These are phyloP conservation scores for Maudiozyma turicensis DNA, from an alignment of 805 yeast species.

Conservation along the genomic window DNA sequence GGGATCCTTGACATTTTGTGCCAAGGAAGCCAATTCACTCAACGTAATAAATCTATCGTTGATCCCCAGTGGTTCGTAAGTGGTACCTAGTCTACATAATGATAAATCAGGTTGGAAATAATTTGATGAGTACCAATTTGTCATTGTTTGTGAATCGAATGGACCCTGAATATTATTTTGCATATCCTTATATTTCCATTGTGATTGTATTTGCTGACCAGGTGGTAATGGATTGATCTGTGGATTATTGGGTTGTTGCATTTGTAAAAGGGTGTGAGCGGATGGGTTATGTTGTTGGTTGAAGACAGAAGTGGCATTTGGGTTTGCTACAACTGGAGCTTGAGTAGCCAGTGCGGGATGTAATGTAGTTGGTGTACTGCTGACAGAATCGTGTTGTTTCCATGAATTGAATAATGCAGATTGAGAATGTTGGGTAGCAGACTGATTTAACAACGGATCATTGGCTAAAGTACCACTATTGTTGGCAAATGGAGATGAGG, in stretches of 20 bases:
- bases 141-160: slow-evolving; percentile 65
- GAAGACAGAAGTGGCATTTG: neutral
- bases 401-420: neutral
- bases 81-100: slow-evolving; percentile 39
- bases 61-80: slow-evolving; percentile 23
- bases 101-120: slow-evolving; percentile 50
- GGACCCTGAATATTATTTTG: slow-evolving; percentile 77
- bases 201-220: slow-evolving; percentile 28
- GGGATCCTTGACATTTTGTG: slow-evolving; percentile 22
- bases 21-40: slow-evolving; percentile 16
- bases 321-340: neutral
- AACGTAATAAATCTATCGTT: slow-evolving; percentile 19
- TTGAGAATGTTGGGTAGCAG: neutral
- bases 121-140: slow-evolving; percentile 61
- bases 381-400: neutral
- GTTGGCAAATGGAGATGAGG: slow-evolving; percentile 16
- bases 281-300: neutral
- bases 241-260: neutral
- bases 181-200: slow-evolving; percentile 72
- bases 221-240: neutral
- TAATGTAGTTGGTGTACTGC: neutral
- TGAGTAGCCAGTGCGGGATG: neutral
- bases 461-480: neutral
- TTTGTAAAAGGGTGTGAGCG: neutral
- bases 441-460: neutral